phyloP scores from a whole-genome alignment of 371 early-diverging fungal genomes.

The Conidiobolus coronatus region DNA sequence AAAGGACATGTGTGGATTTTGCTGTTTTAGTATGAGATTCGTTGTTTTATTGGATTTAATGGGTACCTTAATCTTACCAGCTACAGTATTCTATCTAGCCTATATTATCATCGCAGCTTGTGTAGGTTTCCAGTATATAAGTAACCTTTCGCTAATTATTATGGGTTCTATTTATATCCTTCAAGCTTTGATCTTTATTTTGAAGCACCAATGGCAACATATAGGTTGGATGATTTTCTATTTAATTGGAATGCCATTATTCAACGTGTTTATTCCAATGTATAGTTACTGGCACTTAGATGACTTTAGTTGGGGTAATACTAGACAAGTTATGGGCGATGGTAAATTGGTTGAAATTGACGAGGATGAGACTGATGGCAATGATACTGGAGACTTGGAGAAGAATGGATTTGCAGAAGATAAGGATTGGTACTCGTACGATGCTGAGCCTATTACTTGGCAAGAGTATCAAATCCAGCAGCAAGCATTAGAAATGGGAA shows the following conservation, averaged over 20 bases:
- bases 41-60: conserved; percentile 76
- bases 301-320: conserved; percentile 73
- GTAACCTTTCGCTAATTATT: conserved; percentile 27
- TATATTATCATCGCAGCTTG: conserved; percentile 42
- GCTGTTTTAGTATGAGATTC: conserved; percentile 92
- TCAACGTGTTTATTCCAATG: conserved; percentile 33
- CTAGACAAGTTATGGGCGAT: conserved; percentile 49
- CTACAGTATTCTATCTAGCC: conserved; percentile 58
- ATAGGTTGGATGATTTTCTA: conserved; percentile 75
- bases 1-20: conserved; percentile 81
- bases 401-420: too few relatives aligned
- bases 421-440: too few relatives aligned
- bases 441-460: too few relatives aligned
- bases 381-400: too few relatives aligned
- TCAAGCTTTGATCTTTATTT: conserved; percentile 21
- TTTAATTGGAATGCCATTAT: conserved; percentile 39
- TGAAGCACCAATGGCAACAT: conserved; percentile 27
- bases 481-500: too few relatives aligned
- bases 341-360: neutral
- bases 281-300: conserved; percentile 87
- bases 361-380: too few relatives aligned
- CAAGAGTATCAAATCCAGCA: too few relatives aligned
- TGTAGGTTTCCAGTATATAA: conserved; percentile 24
- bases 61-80: conserved; percentile 81
- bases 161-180: conserved; percentile 22